These are phyloP conservation scores for Fusarium coicis DNA, from an alignment of 2,329 filamentous ascomycete genomes.

Conservation along the genomic window DNA sequence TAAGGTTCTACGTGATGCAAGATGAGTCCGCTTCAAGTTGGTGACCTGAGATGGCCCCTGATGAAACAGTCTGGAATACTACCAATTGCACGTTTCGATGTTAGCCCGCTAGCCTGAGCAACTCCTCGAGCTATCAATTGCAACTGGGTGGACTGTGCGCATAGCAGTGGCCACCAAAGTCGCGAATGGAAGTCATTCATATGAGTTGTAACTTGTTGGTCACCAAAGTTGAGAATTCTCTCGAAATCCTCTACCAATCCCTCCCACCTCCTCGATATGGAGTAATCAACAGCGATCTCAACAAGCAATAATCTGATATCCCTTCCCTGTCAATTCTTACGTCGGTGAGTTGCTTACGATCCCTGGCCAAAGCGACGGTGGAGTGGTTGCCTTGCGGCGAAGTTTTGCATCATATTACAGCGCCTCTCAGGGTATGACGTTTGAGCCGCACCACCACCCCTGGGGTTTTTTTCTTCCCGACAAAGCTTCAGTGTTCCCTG, in stretches of 20 bases:
- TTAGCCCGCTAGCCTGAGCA: too few relatives aligned
- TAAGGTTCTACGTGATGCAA: background rate
- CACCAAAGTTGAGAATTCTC: background rate
- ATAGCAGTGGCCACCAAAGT: background rate
- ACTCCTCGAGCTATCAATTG: background rate
- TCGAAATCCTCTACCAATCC: background rate
- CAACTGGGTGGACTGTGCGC: background rate
- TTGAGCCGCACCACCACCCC: conserved; percentile 30
- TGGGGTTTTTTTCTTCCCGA: conserved; percentile 1
- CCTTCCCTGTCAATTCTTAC: background rate
- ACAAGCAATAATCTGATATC: background rate
- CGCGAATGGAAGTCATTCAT: background rate
- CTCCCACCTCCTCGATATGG: background rate
- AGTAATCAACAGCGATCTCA: background rate
- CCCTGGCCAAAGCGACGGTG: background rate
- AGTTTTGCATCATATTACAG: conserved; percentile 39
- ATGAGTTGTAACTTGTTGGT: background rate
- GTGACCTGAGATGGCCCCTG: background rate
- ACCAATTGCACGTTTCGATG: background rate
- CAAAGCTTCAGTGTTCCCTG: conserved; percentile 13
- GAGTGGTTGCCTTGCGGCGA: conserved; percentile 28
- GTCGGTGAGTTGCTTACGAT: background rate
- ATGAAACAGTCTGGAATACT: background rate
- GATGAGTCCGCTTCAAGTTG: background rate
- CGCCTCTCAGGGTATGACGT: conserved; percentile 35